Evolutionary conservation across 2,329 filamentous ascomycete species (phyloP).

Genomic region (Zasmidium citrigriseum): DNA sequence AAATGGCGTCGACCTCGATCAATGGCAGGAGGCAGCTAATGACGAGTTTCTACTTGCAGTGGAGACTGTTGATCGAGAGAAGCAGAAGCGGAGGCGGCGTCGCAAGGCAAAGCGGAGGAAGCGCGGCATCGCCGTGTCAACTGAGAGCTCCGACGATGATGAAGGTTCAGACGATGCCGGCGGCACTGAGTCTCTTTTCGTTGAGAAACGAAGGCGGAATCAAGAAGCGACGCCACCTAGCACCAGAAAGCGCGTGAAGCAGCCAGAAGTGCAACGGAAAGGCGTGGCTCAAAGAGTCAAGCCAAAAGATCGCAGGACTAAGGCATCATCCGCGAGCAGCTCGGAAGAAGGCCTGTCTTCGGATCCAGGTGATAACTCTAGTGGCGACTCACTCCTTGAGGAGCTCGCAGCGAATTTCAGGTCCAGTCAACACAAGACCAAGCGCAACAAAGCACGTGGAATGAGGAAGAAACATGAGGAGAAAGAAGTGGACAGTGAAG

Average conservation of each 20-base stretch:
- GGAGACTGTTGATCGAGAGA: constrained; percentile 9
- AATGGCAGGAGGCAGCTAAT: too few relatives aligned
- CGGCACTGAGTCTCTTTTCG: neutral
- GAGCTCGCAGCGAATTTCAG: constrained; percentile 2
- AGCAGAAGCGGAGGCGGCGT: constrained; percentile 16
- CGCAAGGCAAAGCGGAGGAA: constrained; percentile 30
- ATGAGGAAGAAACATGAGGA: neutral
- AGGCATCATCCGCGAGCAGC: constrained; percentile 9
- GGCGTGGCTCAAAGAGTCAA: constrained; percentile 24
- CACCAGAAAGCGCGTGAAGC: constrained; percentile 1
- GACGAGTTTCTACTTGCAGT: too few relatives aligned
- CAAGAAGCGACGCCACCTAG: neutral
- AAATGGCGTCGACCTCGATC: constrained; percentile 19
- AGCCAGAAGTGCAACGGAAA: constrained; percentile 17
- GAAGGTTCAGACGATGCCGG: constrained; percentile 15
- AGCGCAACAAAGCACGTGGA: neutral
- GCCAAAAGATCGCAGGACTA: neutral
- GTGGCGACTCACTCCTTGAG: constrained; percentile 13
- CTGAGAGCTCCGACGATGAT: constrained; percentile 9
- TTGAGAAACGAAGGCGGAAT: neutral
- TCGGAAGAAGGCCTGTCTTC: constrained; percentile 1
- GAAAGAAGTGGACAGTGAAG: neutral
- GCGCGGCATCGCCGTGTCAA: constrained; percentile 14
- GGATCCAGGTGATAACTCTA: constrained; percentile 8
- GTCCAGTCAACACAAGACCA: neutral